These are phyloP conservation scores for Piper betle DNA, from an alignment of 164 flowering plant genomes.

Conservation along the genomic window DNA sequence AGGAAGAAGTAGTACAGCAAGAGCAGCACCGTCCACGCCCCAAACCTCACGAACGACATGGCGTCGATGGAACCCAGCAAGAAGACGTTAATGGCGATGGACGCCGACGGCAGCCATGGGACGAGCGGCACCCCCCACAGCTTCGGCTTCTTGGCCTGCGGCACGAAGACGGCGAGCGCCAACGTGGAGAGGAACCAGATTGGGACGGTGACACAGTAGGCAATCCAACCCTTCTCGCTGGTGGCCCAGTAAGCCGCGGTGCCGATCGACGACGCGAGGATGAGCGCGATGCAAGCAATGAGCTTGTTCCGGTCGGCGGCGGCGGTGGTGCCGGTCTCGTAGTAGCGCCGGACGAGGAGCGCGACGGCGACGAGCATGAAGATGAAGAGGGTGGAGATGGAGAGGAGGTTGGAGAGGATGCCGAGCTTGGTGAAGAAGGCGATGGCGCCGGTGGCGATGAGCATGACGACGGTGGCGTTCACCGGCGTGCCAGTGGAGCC, in stretches of 20 bases:
- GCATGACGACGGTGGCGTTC: conserved; percentile 44
- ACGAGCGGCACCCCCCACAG: conserved; percentile 55
- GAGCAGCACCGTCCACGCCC: conserved; percentile 26
- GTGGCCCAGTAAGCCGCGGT: conserved; percentile 26
- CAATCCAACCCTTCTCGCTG: conserved; percentile 24
- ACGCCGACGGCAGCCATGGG: conserved; percentile 51
- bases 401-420: conserved; percentile 38
- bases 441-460: conserved; percentile 23
- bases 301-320: conserved; percentile 22
- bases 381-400: conserved; percentile 48
- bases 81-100: conserved; percentile 42
- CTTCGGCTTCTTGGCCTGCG: conserved; percentile 33
- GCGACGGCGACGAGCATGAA: conserved; percentile 46
- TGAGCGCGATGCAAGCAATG: conserved; percentile 20
- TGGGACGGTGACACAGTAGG: conserved; percentile 18
- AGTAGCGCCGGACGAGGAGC: conserved; percentile 42
- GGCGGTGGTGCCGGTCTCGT: conserved; percentile 27
- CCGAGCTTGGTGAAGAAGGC: conserved; percentile 47
- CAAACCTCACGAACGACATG: conserved; percentile 39
- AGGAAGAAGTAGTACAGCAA: conserved; percentile 38
- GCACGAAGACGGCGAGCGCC: conserved; percentile 21
- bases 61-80: conserved; percentile 46
- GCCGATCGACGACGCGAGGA: conserved; percentile 29
- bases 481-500: conserved; percentile 40
- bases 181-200: conserved; percentile 40